Evolutionary conservation across 495 filamentous ascomycete species (phyloP).

Genomic region (Aspergillus avenaceus): DNA sequence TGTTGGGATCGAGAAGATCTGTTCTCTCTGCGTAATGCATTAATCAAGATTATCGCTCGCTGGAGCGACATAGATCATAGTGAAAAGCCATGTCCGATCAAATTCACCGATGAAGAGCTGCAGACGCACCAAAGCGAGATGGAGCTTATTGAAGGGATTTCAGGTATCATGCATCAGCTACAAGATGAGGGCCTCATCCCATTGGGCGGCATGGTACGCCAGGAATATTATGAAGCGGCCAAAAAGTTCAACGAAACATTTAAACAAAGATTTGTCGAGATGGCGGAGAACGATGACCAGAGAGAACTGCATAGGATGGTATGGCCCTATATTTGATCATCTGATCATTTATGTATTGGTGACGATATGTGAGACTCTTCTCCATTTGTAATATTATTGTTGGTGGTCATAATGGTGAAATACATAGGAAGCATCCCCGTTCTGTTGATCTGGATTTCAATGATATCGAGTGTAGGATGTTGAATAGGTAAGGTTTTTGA

Average conservation of each 20-base stretch:
- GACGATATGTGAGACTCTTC: too few relatives aligned
- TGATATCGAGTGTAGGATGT: too few relatives aligned
- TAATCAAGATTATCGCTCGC: constrained; percentile 2
- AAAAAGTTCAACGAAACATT: constrained; percentile 8
- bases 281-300: constrained; percentile 4
- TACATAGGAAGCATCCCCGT: too few relatives aligned
- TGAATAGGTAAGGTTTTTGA: too few relatives aligned
- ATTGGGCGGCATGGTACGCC: constrained; percentile 13
- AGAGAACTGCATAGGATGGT: constrained; percentile 11
- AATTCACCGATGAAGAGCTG: neutral
- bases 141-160: constrained; percentile 10
- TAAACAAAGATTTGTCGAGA: constrained; percentile 8
- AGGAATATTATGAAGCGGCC: constrained; percentile 7
- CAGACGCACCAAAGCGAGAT: constrained; percentile 6
- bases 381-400: too few relatives aligned
- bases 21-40: constrained; percentile 9
- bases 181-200: constrained; percentile 9
- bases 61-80: constrained; percentile 4
- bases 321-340: too few relatives aligned
- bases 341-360: too few relatives aligned
- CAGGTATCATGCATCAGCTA: constrained; percentile 4
- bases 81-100: neutral
- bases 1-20: constrained; percentile 10
- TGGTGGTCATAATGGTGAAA: too few relatives aligned
- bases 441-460: too few relatives aligned